Evolutionary conservation across 2,329 filamentous ascomycete genomes (phyloP), one percentile per base, ranked within the genome.

Genomic region (Alternaria gansuensis): DNA sequence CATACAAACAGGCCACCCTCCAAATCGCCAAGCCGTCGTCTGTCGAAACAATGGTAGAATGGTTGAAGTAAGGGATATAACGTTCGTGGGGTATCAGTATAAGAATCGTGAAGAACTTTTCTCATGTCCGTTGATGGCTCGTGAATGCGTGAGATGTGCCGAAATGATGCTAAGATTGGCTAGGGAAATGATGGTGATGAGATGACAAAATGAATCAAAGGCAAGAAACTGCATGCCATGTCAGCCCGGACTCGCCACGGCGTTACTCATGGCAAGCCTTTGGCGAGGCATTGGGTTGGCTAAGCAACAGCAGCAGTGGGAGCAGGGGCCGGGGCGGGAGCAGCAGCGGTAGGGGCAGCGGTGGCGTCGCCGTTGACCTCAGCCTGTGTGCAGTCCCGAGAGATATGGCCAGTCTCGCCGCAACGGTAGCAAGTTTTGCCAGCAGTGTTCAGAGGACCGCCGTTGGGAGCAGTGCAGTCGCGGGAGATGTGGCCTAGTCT

Each of bases 361-460:
- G 69, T 54, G 14, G 67, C 67, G 43, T 80, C 80, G 51, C 78
- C 80, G 60, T 82, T 81, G 57, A 82, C 75, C 68, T 85, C 84
- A 68, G 87, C 90, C 88, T 87, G 93, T 80, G 93, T 90, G 84
- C 95, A 97, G 72, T 98, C 94, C 64, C 94, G 90, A 59, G 92
- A 96, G 80, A 98, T 98, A 81, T 98, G 94, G 52, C 95, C 95
- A 58, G 93, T 88, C 83, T 97, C 91, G 67, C 94, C 92, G 78
- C 95, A 99, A 80, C 93, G 90, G 84, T 99, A 99, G 87, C 95
- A 99, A 66, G 93, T 97, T 88, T 98, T 99, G 76, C 94, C 94
- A 64, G 92, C 92, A 65, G 92, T 96, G 86, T 95, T 97, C 68
- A 98, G 85, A 45, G 94, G 93, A 24, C 95, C 95, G 57, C 95